Percentiles rank a stretch among this genome's conserved stretches.
These are phyloP conservation scores for Monosporascus ibericus DNA, from an alignment of 2,329 filamentous ascomycete species.

Conservation along the genomic window DNA sequence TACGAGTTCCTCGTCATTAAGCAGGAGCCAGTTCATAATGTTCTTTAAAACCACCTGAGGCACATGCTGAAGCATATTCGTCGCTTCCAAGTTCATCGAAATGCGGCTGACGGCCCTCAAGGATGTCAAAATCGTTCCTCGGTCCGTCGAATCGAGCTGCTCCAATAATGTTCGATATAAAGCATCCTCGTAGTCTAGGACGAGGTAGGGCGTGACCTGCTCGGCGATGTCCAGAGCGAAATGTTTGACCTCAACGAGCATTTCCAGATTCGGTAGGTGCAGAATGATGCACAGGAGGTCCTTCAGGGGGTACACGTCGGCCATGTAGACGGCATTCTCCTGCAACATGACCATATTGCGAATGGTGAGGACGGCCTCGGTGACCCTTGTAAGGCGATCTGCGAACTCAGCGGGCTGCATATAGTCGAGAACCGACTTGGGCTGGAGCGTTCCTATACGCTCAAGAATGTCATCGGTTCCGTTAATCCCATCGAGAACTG, in stretches of 20 bases:
- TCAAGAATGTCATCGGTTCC: constrained; percentile 69
- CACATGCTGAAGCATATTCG: constrained; percentile 69
- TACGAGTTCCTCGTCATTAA: constrained; percentile 86
- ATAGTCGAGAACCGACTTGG: constrained; percentile 57
- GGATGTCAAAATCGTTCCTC: constrained; percentile 73
- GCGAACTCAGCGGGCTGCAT: constrained; percentile 67
- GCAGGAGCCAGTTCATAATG: constrained; percentile 66
- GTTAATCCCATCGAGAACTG: constrained; percentile 48
- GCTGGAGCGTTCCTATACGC: constrained; percentile 58
- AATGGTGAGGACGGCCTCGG: constrained; percentile 80
- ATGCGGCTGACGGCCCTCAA: constrained; percentile 80
- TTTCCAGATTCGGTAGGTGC: constrained; percentile 66
- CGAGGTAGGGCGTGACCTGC: constrained; percentile 77
- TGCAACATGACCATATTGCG: constrained; percentile 94
- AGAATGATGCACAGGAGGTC: constrained; percentile 80
- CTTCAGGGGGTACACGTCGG: constrained; percentile 67
- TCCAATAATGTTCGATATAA: constrained; percentile 69
- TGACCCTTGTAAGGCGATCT: constrained; percentile 68
- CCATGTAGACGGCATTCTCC: constrained; percentile 80
- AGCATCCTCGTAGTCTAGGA: constrained; percentile 65
- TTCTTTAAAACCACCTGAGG: constrained; percentile 59
- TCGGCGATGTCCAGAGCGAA: constrained; percentile 89
- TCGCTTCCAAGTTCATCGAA: constrained; percentile 76
- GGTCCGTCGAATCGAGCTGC: constrained; percentile 63
- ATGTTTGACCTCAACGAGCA: constrained; percentile 78